A percentile compares a stretch with the other conserved stretches of the same genome.
Evolutionary conservation across 495 filamentous ascomycete species (phyloP).

Genomic region (Penicillium goetzii): DNA sequence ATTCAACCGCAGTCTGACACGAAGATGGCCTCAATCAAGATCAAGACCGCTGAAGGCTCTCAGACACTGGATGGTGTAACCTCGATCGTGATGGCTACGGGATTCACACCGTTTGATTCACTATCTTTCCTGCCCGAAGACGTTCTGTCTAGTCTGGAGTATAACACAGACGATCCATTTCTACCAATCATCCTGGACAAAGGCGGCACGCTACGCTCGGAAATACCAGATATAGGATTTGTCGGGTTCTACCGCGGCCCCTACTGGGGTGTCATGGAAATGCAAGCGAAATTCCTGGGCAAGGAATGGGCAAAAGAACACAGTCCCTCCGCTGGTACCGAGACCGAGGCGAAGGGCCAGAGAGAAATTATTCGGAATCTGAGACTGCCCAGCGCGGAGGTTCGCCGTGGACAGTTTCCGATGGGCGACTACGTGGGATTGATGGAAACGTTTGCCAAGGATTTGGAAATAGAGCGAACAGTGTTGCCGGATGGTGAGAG

Average conservation of each 20-base stretch:
- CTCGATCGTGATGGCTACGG: conserved; percentile 74
- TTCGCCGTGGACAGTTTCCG: conserved; percentile 67
- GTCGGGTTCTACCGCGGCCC: conserved; percentile 86
- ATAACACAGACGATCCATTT: conserved; percentile 56
- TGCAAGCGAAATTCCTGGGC: conserved; percentile 74
- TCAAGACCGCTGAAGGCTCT: conserved; percentile 33
- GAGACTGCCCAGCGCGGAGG: conserved; percentile 33
- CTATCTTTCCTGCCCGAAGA: conserved; percentile 62
- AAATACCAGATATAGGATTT: conserved; percentile 70
- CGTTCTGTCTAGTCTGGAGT: conserved; percentile 59
- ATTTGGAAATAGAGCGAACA: conserved; percentile 45
- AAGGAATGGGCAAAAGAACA: conserved; percentile 38
- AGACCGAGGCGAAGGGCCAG: conserved; percentile 23
- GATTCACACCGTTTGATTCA: conserved; percentile 66
- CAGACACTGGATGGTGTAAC: conserved; percentile 58
- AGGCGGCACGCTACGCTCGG: conserved; percentile 62
- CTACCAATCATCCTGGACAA: conserved; percentile 72
- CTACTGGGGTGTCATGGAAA: conserved; percentile 86
- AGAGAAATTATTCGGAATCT: conserved; percentile 31
- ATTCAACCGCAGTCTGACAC: conserved; percentile 27
- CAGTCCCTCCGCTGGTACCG: not conserved
- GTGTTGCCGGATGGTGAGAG: conserved; percentile 10
- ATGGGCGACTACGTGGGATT: conserved; percentile 81
- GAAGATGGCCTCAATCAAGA: conserved; percentile 36
- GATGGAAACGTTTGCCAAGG: conserved; percentile 69